These are phyloP conservation scores for Notholithocarpus densiflorus DNA, from an alignment of 306 rosid genomes.

Conservation along the genomic window DNA sequence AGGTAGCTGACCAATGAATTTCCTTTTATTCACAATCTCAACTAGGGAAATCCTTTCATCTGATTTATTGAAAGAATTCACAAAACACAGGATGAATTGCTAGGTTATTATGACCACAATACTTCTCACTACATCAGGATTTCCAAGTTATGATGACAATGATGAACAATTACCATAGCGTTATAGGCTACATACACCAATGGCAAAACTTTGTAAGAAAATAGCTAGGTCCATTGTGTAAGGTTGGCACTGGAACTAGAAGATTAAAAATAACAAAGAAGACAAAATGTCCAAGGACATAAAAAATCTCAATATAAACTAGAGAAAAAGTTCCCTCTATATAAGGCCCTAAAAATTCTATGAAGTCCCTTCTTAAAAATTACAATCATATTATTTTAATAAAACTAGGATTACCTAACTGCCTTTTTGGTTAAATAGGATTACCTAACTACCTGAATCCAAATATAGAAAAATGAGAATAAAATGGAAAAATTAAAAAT, in stretches of 20 bases:
- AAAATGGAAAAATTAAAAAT: neutral
- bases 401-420: neutral
- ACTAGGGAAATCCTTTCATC: neutral
- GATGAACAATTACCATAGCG: neutral
- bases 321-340: neutral
- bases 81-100: neutral
- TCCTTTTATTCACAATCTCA: conserved; percentile 13
- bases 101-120: neutral
- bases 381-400: neutral
- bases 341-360: neutral
- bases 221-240: neutral
- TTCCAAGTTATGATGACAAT: neutral
- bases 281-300: neutral
- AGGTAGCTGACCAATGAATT: conserved; percentile 15
- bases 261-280: neutral
- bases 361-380: neutral
- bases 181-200: neutral
- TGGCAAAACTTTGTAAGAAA: neutral
- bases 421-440: neutral
- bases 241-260: neutral
- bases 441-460: neutral
- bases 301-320: neutral
- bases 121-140: neutral
- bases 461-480: neutral
- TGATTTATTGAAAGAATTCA: neutral